Evolutionary conservation across 768 basidiomycete species (phyloP), one percentile per base, ranked within the genome.

Genomic region (Jaapia argillacea): DNA sequence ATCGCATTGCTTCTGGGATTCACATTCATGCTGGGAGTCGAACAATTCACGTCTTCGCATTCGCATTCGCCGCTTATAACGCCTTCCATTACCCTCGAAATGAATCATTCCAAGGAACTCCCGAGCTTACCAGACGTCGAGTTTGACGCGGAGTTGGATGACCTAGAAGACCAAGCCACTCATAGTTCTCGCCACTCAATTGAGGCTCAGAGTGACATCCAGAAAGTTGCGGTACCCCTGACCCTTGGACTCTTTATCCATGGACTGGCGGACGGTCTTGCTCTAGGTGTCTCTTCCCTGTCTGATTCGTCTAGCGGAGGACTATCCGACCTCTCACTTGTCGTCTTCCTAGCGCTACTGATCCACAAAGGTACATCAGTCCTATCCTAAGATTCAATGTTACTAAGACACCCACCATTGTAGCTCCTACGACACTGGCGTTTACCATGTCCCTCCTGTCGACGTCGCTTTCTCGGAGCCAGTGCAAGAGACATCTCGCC

Each of bases 341-440:
- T 97, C 35, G 84, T 99, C 3, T 98, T 98, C 58, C 56, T 96
- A 20, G 93, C 96, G 2, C 75, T 99, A 33, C 71, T 88, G 39
- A 69, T 98, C 18, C 96, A 98, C 63, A 98, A 98, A 75, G 86
- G 87, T 72, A 37, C 22, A 49, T 39, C 33, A n/a, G 10, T 10
- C 31, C 31, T 10, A 16, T 16, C 31, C 16, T 33, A 33, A 33
- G 10, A 33, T 33, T 33, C 10, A 33, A 7, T 5, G 35, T 36
- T 10, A 21, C 37, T 39, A 14, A n/a, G 23, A 3, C 43, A 12
- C n/a, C 4, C 21, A 18, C 20, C 37, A 7, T 38, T 27, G 25
- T 52, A 94, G 93, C 85, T 0, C 94, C 94, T 1, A 92, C 93
- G 0, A 82, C 92, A 2, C 68, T 99, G 36, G 94, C 93, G 4